Conservation (phyloP, 441 rosid species). For the Erysimum pusillum region DNA sequence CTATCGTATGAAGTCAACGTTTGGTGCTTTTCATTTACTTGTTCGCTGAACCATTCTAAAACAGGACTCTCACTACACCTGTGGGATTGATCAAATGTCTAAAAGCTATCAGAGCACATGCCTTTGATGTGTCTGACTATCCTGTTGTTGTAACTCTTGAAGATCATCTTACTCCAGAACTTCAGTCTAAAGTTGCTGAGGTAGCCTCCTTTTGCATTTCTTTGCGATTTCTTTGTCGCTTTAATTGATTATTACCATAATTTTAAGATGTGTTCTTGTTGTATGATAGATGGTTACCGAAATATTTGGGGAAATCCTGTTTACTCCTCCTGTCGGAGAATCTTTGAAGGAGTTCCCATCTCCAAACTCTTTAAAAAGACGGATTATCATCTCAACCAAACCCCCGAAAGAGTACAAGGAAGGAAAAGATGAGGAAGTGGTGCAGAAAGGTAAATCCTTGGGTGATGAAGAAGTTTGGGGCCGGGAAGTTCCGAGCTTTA, state of each 20-base stretch:
- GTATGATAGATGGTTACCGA: conserved; percentile 74
- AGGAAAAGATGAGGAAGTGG: conserved; percentile 55
- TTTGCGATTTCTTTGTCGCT: neutral
- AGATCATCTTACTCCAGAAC: conserved; percentile 91
- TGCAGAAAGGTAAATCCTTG: conserved; percentile 53
- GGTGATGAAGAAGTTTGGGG: conserved; percentile 83
- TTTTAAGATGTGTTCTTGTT: conserved; percentile 38
- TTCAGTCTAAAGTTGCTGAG: conserved; percentile 89
- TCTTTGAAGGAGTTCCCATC: conserved; percentile 81
- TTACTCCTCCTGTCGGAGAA: conserved; percentile 68
- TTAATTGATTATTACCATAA: conserved; percentile 10
- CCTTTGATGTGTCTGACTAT: conserved; percentile 75
- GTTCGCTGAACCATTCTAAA: conserved; percentile 16
- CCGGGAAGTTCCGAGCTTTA: conserved; percentile 64
- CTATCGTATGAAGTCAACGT: neutral
- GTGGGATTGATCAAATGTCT: conserved; percentile 84
- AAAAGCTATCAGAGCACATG: conserved; percentile 78
- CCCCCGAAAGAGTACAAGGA: conserved; percentile 91
- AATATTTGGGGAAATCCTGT: conserved; percentile 82
- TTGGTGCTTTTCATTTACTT: conserved; percentile 8
- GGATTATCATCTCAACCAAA: conserved; percentile 83
- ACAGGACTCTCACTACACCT: conserved; percentile 88
- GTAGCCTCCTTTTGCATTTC: conserved; percentile 49
- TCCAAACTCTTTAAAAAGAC: conserved; percentile 68
- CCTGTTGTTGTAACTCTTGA: conserved; percentile 92